These are phyloP conservation scores for Lachnellula cervina DNA, from an alignment of 2,329 filamentous ascomycete genomes.

Conservation along the genomic window DNA sequence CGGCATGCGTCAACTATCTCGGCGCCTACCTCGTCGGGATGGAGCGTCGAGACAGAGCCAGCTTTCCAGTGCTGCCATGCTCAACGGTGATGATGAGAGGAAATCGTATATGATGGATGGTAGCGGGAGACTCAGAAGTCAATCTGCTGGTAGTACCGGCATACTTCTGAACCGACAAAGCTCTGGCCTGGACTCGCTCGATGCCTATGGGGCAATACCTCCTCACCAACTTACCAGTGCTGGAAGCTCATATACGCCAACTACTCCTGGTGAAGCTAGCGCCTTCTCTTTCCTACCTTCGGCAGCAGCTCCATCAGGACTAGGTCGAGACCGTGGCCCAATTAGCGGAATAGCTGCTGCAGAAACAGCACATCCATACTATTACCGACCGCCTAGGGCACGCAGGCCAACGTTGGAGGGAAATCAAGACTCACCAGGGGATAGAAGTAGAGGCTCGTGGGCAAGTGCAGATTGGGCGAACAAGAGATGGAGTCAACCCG, in stretches of 20 bases:
- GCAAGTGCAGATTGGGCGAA: conserved; percentile 43
- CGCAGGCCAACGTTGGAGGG: conserved; percentile 59
- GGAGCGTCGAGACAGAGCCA: conserved; percentile 72
- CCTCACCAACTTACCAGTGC: conserved; percentile 45
- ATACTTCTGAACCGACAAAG: conserved; percentile 54
- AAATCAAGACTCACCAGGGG: conserved; percentile 29
- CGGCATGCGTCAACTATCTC: conserved; percentile 81
- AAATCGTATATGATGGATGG: conserved; percentile 51
- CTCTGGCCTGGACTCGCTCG: conserved; percentile 48
- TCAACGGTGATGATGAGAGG: conserved; percentile 62
- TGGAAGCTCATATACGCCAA: conserved; percentile 63
- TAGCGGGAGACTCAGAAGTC: conserved; percentile 52
- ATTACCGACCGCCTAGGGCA: conserved; percentile 79
- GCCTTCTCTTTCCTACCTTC: conserved; percentile 67
- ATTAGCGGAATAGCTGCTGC: conserved; percentile 43
- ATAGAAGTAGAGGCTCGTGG: conserved; percentile 41
- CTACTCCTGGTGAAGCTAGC: conserved; percentile 67
- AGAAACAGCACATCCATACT: conserved; percentile 62
- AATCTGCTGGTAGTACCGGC: conserved; percentile 56
- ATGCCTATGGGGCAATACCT: conserved; percentile 36
- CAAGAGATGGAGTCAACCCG: conserved; percentile 32
- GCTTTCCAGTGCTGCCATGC: conserved; percentile 75
- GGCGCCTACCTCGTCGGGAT: conserved; percentile 57
- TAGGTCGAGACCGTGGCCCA: conserved; percentile 31
- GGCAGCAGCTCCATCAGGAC: conserved; percentile 22